These are phyloP conservation scores for Yamadazyma phyllophila DNA, from an alignment of 805 yeast species.

Conservation along the genomic window DNA sequence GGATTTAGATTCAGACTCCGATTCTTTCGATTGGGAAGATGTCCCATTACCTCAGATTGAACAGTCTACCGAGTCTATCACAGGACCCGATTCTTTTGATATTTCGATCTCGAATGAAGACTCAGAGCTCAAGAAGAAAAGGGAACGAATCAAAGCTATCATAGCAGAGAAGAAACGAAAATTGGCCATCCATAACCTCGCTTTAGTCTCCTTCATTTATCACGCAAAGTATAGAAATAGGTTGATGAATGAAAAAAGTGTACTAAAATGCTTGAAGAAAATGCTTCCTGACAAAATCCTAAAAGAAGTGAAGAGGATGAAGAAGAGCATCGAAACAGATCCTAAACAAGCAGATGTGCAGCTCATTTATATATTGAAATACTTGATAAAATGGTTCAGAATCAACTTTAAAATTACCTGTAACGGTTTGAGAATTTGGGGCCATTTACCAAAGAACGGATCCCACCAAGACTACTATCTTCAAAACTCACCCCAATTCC, in stretches of 20 bases:
- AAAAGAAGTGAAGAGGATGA: slow-evolving; percentile 17
- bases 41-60: slow-evolving; percentile 1
- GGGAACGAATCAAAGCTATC: background rate
- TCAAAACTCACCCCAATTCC: slow-evolving; percentile 16
- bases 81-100: slow-evolving; percentile 1
- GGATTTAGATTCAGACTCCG: slow-evolving; percentile 2
- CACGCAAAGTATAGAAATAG: slow-evolving; percentile 22
- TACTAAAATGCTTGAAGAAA: slow-evolving; percentile 22
- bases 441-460: slow-evolving; percentile 20
- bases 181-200: slow-evolving; percentile 19
- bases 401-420: slow-evolving; percentile 27
- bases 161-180: slow-evolving; percentile 9
- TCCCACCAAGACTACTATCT: slow-evolving; percentile 21
- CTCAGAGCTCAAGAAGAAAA: background rate
- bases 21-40: slow-evolving; percentile 10
- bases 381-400: slow-evolving; percentile 34
- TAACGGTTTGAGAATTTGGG: slow-evolving; percentile 30
- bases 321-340: slow-evolving; percentile 6
- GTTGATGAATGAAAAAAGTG: slow-evolving; percentile 17
- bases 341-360: slow-evolving; percentile 15
- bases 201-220: slow-evolving; percentile 22
- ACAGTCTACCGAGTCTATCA: background rate
- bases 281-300: slow-evolving; percentile 23
- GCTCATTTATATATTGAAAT: slow-evolving; percentile 29
- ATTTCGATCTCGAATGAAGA: background rate